phyloP scores from a whole-genome alignment of 345 rosid species.

The Salix dunnii region DNA sequence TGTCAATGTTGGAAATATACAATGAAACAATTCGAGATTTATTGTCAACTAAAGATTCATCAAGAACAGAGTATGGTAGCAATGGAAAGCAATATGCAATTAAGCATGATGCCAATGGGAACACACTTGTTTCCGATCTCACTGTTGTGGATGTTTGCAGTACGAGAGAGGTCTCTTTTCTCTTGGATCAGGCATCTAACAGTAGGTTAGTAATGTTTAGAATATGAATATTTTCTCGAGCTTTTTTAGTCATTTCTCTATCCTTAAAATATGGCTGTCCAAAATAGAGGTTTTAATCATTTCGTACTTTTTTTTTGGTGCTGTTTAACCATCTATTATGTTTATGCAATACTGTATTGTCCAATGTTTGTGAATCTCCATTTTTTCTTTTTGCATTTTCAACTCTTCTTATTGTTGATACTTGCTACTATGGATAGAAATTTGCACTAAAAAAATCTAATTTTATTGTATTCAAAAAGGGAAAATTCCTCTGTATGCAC shows the following conservation, averaged over 20 bases:
- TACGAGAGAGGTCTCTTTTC: slow-evolving; percentile 34
- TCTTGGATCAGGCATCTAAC: slow-evolving; percentile 77
- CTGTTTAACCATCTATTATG: background rate
- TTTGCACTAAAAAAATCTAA: background rate
- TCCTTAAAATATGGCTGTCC: background rate
- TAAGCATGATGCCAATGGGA: slow-evolving; percentile 30
- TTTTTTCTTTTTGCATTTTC: background rate
- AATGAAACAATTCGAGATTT: slow-evolving; percentile 88
- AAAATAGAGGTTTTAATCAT: background rate
- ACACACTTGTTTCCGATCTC: slow-evolving; percentile 32
- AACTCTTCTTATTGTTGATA: background rate
- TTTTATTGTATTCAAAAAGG: background rate
- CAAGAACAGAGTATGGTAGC: slow-evolving; percentile 59
- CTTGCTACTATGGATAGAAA: background rate
- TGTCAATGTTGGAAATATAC: slow-evolving; percentile 95
- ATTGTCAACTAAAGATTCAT: slow-evolving; percentile 59
- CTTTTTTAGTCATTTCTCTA: background rate
- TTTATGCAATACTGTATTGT: background rate
- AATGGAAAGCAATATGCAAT: slow-evolving; percentile 31
- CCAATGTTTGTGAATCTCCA: background rate
- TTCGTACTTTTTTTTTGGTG: too few species aligned
- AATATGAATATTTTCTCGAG: background rate
- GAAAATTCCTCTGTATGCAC: background rate
- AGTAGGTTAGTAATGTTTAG: slow-evolving; percentile 50
- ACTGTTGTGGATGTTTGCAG: slow-evolving; percentile 33